These are phyloP conservation scores for Bolboschoenus planiculmis DNA, from an alignment of 176 grass and related monocot species.

Conservation along the genomic window DNA sequence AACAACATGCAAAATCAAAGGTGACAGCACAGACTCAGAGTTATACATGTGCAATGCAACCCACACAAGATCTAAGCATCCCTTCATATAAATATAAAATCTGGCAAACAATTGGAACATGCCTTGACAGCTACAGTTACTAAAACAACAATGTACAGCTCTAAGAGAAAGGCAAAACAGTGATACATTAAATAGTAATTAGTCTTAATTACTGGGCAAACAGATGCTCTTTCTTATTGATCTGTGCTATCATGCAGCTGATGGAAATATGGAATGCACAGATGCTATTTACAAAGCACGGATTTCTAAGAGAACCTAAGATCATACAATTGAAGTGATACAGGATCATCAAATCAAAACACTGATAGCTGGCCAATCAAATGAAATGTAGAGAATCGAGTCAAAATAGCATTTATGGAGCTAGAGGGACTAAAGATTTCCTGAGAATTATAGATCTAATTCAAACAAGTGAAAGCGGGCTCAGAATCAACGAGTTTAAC, in stretches of 20 bases:
- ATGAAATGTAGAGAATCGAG: neutral
- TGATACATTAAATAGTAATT: neutral
- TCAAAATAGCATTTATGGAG: neutral
- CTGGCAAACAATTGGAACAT: neutral
- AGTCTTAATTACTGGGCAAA: neutral
- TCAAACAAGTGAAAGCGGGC: neutral
- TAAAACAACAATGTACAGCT: neutral
- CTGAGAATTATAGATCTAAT: neutral
- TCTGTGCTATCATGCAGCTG: neutral
- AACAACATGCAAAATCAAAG: slow-evolving; percentile 1
- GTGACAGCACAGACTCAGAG: neutral
- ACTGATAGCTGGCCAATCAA: neutral
- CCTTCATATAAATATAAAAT: neutral
- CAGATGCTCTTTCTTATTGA: neutral
- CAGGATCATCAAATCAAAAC: neutral
- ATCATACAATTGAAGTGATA: neutral
- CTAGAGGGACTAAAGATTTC: neutral
- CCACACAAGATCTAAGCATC: neutral
- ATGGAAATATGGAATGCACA: neutral
- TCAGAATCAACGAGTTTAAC: neutral
- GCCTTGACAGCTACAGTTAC: neutral
- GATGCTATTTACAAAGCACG: neutral
- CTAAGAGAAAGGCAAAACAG: neutral
- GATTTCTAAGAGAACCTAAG: neutral
- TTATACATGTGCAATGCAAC: neutral